Base-by-base conservation (phyloP, 2,329 filamentous ascomycete genomes). In the Fusarium chuoi region DNA sequence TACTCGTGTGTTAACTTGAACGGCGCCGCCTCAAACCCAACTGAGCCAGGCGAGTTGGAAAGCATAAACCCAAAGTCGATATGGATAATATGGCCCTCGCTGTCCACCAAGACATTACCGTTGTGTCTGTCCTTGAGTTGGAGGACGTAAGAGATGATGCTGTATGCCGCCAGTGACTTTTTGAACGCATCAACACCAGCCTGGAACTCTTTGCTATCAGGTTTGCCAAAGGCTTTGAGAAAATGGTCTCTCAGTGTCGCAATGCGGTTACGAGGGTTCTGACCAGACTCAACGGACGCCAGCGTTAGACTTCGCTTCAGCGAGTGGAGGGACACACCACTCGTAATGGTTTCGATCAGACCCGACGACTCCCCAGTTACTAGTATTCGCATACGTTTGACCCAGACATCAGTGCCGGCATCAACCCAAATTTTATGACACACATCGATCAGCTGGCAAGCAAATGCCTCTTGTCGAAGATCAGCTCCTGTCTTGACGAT, bases 31-130 rank as follows among this genome's bases (percentile, higher is more conserved):
- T 96, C 94, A 77, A 96, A 96, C 6, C 93, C 93, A 79, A 96
- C 93, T 14, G 91, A 93, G 1, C 94, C 94, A 0, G 94, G 94
- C 3, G 93, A 95, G 81, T 96, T 96, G 52, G 93, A 95, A 39
- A 96, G 86, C 93, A 96, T 96, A 81, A 96, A 96, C 62, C 94
- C 94, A 81, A 96, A 96, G 82, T 96, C 94, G 70, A 96, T 96
- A 80, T 96, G 94, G 69, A 96, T 91, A 64, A 96, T 95, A 79
- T 96, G 94, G 15, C 94, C 94, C 81, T 94, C 92, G 78, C 93
- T 94, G 81, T 96, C 94, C 77, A 96, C 93, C 68, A 96, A 87
- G 20, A 96, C 92, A 78, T 96, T 96, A 62, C 94, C 94, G 79
- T 96, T 96, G 81, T 96, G 94, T 18, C 94, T 88, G 79, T 96